Conservation (phyloP, 1,284 basidiomycete species). For the Waitea zeae region DNA sequence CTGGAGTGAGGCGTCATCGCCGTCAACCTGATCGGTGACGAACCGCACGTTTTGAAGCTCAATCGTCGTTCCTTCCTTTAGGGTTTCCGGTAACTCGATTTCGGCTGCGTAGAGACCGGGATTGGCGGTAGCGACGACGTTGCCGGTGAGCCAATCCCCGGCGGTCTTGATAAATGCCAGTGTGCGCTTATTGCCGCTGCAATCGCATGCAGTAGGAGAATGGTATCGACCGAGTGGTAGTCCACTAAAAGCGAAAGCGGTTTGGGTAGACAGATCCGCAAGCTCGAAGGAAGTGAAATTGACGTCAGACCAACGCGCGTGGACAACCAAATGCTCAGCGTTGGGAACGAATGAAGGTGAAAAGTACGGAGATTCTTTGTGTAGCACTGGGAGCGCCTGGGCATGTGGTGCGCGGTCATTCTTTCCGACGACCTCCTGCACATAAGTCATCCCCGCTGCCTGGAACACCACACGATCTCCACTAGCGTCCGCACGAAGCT, state of each 20-base stretch:
- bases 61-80: too few relatives aligned
- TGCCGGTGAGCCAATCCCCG: constrained; percentile 40
- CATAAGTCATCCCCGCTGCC: constrained; percentile 32
- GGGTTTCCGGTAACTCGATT: constrained; percentile 25
- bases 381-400: constrained; percentile 35
- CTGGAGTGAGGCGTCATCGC: too few relatives aligned
- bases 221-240: constrained; percentile 49
- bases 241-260: constrained; percentile 29
- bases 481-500: constrained; percentile 32
- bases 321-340: constrained; percentile 28
- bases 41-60: constrained; percentile 20
- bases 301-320: constrained; percentile 49
- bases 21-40: constrained; percentile 25
- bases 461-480: constrained; percentile 37
- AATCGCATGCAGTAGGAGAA: constrained; percentile 33
- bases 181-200: constrained; percentile 20
- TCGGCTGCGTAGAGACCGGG: constrained; percentile 47
- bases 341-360: constrained; percentile 47
- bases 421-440: constrained; percentile 21
- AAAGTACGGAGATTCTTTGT: constrained; percentile 35
- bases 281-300: constrained; percentile 48
- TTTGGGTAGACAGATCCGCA: constrained; percentile 28
- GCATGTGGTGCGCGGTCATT: constrained; percentile 7
- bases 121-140: constrained; percentile 42
- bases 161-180: constrained; percentile 47